Evolutionary conservation across 768 basidiomycete genomes (phyloP).

Genomic region (Galerina sulciceps): DNA sequence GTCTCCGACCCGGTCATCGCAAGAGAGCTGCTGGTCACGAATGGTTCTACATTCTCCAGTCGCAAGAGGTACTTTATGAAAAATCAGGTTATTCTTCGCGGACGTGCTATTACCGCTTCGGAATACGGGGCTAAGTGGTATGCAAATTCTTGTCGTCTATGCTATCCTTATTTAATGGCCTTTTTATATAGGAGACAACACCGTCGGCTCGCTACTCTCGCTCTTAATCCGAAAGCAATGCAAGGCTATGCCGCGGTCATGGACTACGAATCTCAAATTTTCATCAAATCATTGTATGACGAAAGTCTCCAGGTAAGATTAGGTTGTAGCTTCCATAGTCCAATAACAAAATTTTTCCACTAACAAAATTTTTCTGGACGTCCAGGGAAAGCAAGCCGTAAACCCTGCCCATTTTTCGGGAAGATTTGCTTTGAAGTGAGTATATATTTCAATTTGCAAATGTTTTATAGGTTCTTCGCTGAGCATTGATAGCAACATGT

Average conservation of each 20-base stretch:
- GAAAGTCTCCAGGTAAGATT: constrained; percentile 30
- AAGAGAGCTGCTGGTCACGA: constrained; percentile 36
- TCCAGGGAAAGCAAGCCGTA: constrained; percentile 36
- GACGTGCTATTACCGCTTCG: constrained; percentile 36
- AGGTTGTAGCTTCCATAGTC: no score
- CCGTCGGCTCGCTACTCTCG: constrained; percentile 39
- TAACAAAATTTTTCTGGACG: no score
- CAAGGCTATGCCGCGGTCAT: constrained; percentile 37
- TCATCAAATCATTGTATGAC: constrained; percentile 40
- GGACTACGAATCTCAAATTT: constrained; percentile 41
- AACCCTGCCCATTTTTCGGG: constrained; percentile 44
- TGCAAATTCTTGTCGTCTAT: background rate
- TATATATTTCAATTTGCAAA: background rate
- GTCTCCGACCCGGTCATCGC: constrained; percentile 37
- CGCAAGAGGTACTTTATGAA: constrained; percentile 40
- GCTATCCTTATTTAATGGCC: background rate
- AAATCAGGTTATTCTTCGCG: constrained; percentile 35
- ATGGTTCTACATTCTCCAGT: constrained; percentile 38
- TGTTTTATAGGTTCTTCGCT: no score
- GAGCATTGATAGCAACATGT: constrained; percentile 41
- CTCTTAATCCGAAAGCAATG: constrained; percentile 37
- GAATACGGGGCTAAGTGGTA: constrained; percentile 37
- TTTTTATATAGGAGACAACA: constrained; percentile 37
- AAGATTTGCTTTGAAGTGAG: constrained; percentile 27
- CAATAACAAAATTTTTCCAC: no score